Base-by-base conservation (phyloP, 441 rosid species). In the Macaranga tanarius region DNA sequence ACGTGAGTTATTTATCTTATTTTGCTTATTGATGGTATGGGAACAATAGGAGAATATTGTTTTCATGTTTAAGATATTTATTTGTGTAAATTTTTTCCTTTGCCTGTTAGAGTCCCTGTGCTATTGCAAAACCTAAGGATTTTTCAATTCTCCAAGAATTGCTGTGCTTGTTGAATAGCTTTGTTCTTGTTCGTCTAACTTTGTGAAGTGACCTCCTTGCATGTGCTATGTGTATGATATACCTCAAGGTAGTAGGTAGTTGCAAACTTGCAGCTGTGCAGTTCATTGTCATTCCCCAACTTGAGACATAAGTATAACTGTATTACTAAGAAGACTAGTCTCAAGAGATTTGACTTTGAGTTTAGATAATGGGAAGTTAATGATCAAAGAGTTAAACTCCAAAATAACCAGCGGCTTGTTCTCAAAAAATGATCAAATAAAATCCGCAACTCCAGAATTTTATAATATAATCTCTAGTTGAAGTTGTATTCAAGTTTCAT, bases 1-100 rank as follows among this genome's bases (percentile, higher is more conserved):
- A n/a, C 4, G 38, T 34, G 38, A 34, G 38, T 4, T 34, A 51
- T 51, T 13, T 40, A 40, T 28, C 22, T 9, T 22, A 12, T 63
- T 67, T 66, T 52, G 31, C 28, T n/a, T 23, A 19, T 48, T 28
- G 47, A 73, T 69, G 63, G 44, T 63, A 15, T 57, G 13, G 10
- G 54, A 55, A 69, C 58, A 45, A 12, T 25, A n/a, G 10, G 13
- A 40, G 62, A 28, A 19, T 31, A 70, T 16, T 47, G 17, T 51
- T 70, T 72, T 47, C 9, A 4, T 26, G 64, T 1, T 44, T 73
- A 65, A 28, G 26, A 22, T 45, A 26, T 57, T 65, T 11, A 22
- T 7, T 48, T 45, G 19, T 10, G 9, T 69, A 70, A 15, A 15
- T 70, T 44, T 55, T 59, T 28, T 4, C 0, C 11, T 70, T 7